Evolutionary conservation across 306 rosid genomes (phyloP).

Genomic region (Luffa aegyptiaca): DNA sequence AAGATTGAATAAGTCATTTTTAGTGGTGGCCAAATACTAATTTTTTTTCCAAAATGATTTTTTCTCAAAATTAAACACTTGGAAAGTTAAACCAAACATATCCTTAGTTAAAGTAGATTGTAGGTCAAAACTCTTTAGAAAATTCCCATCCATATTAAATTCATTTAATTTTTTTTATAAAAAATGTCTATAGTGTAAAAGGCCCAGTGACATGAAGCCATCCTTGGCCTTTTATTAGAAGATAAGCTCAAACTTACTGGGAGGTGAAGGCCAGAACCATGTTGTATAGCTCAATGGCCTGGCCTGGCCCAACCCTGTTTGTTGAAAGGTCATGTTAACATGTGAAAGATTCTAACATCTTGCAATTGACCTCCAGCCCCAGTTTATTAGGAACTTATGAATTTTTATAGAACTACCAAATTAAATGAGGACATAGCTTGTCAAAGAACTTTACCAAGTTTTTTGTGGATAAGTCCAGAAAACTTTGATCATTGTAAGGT

Average conservation of each 20-base stretch:
- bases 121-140: neutral
- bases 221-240: neutral
- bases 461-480: neutral
- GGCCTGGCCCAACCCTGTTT: neutral
- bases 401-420: neutral
- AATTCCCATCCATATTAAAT: neutral
- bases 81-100: too few species aligned
- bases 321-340: neutral
- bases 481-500: neutral
- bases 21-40: too few species aligned
- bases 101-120: neutral
- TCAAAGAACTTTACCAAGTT: neutral
- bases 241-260: neutral
- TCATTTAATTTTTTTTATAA: neutral
- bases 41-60: too few species aligned
- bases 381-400: neutral
- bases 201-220: neutral
- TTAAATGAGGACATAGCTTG: neutral
- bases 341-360: neutral
- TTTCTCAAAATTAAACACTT: too few species aligned
- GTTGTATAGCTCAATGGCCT: neutral
- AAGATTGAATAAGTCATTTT: too few species aligned
- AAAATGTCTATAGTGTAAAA: neutral
- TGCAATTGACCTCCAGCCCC: neutral
- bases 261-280: neutral